Base-by-base conservation (phyloP, 352 stramenopile species). In the Peronospora farinosa region DNA sequence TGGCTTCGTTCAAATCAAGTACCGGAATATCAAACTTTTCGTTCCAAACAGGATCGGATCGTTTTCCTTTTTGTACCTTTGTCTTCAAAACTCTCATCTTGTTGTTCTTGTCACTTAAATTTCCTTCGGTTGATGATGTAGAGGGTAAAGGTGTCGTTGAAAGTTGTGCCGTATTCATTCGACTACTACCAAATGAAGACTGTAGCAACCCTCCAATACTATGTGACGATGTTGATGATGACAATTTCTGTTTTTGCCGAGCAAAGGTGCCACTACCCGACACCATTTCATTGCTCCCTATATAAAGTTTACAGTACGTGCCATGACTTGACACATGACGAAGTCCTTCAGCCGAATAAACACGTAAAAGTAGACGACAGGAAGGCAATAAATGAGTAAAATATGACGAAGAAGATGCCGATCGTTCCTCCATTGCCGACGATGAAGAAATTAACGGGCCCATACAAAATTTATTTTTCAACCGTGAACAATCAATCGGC, bases 21-120 rank as follows among this genome's bases (percentile, higher is more conserved):
- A 82, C 62, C 1, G 73, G 60, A 35, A 88, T 72, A 40, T 87
- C 79, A 43, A 88, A 88, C 51, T 82, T 87, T 42, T 90, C 79
- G 54, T 90, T 86, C 79, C 79, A 90, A 8, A 84, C 62, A 2
- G 73, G 70, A 41, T 71, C 75, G 6, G 58, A 39, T 17, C 60
- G 59, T 21, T 63, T 69, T 11, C 60, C 73, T 43, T 86, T 87
- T 40, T 85, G 74, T 38, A 82, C 65, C 32, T 77, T 54, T 5
- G 79, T 90, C 69, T 88, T 88, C 37, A 79, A 51, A 9, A 85
- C 63, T 35, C 74, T 54, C 46, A 78, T 67, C 28, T 53, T 54
- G 17, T 13, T 45, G 8, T 19, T 30, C 0, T 10, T 9, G 5
- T 23, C 47, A 32, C 49, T 43, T 5, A 65, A 30, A 35, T 71